Percentiles rank a stretch among this genome's conserved stretches.
phyloP scores from a whole-genome alignment of 306 rosid genomes.

The Inga oerstediana region DNA sequence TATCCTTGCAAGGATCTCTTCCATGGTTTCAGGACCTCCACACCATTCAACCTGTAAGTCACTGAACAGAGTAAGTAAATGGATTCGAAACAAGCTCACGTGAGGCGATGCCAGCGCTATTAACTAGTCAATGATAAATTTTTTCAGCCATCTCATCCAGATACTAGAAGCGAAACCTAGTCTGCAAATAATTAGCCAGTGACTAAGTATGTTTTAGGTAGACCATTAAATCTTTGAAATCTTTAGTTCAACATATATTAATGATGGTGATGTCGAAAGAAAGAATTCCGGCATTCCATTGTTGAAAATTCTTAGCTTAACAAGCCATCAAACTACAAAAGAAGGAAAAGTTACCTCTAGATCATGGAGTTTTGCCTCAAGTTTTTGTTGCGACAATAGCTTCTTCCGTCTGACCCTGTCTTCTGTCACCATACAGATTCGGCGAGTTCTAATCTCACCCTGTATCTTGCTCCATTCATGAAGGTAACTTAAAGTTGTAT shows the following conservation, averaged over 20 bases:
- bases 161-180: not conserved
- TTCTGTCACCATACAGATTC: slow-evolving; percentile 83
- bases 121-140: not conserved
- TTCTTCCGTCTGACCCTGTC: slow-evolving; percentile 66
- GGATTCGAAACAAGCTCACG: not conserved
- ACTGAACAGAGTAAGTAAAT: slow-evolving; percentile 19
- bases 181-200: not conserved
- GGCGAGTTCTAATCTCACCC: slow-evolving; percentile 62
- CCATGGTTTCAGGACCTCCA: slow-evolving; percentile 75
- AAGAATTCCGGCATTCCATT: not conserved
- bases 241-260: not conserved
- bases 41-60: slow-evolving; percentile 64
- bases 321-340: slow-evolving; percentile 15
- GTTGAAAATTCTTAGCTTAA: not conserved
- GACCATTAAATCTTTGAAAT: not conserved
- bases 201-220: not conserved
- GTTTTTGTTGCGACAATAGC: slow-evolving; percentile 70
- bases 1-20: slow-evolving; percentile 59
- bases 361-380: slow-evolving; percentile 78
- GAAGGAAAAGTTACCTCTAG: slow-evolving; percentile 61
- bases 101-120: not conserved
- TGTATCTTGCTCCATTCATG: slow-evolving; percentile 86
- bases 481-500: slow-evolving; percentile 58
- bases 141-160: not conserved
- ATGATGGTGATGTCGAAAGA: not conserved